Evolutionary conservation across 768 basidiomycete genomes (phyloP).

Genomic region (Paxillus rubicundulus): DNA sequence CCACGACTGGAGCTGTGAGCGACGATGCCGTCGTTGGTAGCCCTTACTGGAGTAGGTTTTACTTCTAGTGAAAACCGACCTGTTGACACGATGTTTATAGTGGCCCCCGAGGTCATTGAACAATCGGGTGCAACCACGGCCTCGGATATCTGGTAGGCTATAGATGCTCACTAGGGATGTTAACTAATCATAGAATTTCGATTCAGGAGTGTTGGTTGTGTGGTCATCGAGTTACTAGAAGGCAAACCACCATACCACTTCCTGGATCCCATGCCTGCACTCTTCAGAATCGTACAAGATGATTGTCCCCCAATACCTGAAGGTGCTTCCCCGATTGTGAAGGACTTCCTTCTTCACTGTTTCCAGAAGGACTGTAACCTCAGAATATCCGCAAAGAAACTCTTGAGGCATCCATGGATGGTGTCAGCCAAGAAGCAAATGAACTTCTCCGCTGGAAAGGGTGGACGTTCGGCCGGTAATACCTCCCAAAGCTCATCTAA

Average conservation of each 20-base stretch:
- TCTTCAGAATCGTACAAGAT: slow-evolving; percentile 98
- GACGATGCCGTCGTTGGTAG: slow-evolving; percentile 96
- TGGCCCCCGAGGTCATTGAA: slow-evolving; percentile 99
- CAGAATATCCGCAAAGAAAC: slow-evolving; percentile 89
- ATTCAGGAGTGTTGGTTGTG: slow-evolving; percentile 82
- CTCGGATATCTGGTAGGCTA: slow-evolving; percentile 88
- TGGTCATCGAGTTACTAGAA: slow-evolving; percentile 90
- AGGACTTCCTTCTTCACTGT: slow-evolving; percentile 95
- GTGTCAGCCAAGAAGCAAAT: slow-evolving; percentile 76
- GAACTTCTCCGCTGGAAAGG: slow-evolving; percentile 34
- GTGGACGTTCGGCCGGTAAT: slow-evolving; percentile 26
- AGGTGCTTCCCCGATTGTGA: slow-evolving; percentile 90
- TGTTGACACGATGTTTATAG: slow-evolving; percentile 36
- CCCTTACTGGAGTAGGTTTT: slow-evolving; percentile 91
- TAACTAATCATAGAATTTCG: slow-evolving; percentile 1
- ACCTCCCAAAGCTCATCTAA: slow-evolving; percentile 37
- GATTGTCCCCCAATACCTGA: slow-evolving; percentile 97
- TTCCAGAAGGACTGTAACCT: slow-evolving; percentile 98
- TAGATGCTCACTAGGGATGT: not conserved
- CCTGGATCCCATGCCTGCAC: slow-evolving; percentile 96
- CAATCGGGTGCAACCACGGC: slow-evolving; percentile 96
- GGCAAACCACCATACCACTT: slow-evolving; percentile 95
- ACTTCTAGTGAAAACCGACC: not conserved
- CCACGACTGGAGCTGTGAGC: slow-evolving; percentile 67
- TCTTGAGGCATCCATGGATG: slow-evolving; percentile 97